phyloP scores from a whole-genome alignment of 768 basidiomycete species.

The Chalciporus sphaerocephalus region DNA sequence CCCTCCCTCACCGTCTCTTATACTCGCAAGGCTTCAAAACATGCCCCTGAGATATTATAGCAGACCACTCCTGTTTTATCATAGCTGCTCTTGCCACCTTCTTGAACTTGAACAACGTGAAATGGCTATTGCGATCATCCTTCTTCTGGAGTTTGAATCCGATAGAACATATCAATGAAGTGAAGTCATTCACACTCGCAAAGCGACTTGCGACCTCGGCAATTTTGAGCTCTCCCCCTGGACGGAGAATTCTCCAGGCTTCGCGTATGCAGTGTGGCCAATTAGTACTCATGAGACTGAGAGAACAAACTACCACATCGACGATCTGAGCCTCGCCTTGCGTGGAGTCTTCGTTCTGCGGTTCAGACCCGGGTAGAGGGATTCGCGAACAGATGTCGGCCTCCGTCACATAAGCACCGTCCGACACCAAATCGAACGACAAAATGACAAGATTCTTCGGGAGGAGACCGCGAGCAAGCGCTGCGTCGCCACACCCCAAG shows the following conservation, averaged over 20 bases:
- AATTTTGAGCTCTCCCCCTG: slow-evolving; percentile 76
- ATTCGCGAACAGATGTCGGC: slow-evolving; percentile 82
- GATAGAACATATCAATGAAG: slow-evolving; percentile 53
- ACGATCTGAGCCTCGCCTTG: slow-evolving; percentile 70
- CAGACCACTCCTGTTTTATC: slow-evolving; percentile 57
- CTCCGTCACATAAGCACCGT: slow-evolving; percentile 71
- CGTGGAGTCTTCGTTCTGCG: slow-evolving; percentile 34
- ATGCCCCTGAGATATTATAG: slow-evolving; percentile 46
- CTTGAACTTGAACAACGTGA: slow-evolving; percentile 76
- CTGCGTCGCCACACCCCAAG: slow-evolving; percentile 93
- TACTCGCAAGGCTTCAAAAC: slow-evolving; percentile 89
- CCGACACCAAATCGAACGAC: slow-evolving; percentile 79
- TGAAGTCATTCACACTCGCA: slow-evolving; percentile 61
- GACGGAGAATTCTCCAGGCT: slow-evolving; percentile 80
- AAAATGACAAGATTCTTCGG: slow-evolving; percentile 65
- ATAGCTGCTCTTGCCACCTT: slow-evolving; percentile 50
- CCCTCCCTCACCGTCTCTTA: slow-evolving; percentile 61
- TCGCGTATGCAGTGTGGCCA: slow-evolving; percentile 91
- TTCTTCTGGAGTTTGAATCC: slow-evolving; percentile 73
- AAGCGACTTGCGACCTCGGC: slow-evolving; percentile 91
- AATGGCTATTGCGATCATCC: slow-evolving; percentile 79
- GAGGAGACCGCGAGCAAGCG: slow-evolving; percentile 69
- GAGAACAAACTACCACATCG: slow-evolving; percentile 87
- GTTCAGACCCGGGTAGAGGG: slow-evolving; percentile 81
- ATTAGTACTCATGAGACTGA: slow-evolving; percentile 96